A percentile compares a stretch with the other conserved stretches of the same genome.
Evolutionary conservation across 2,329 filamentous ascomycete genomes (phyloP).

Genomic region (Neonectria punicea): DNA sequence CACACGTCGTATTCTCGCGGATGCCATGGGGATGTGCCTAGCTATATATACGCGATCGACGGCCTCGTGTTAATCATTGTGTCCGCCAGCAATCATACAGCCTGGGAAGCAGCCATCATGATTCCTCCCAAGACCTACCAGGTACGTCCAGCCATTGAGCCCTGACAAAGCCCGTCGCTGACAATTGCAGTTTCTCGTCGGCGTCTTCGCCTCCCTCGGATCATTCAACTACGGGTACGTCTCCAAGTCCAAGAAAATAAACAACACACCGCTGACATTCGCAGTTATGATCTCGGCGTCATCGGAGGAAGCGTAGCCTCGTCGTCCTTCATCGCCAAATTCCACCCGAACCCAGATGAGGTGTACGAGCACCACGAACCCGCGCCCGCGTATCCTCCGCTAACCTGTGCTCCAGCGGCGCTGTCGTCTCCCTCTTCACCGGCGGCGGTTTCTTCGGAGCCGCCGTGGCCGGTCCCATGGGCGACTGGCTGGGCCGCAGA

Average conservation of each 20-base stretch:
- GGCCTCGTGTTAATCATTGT: background rate
- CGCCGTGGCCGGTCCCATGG: conserved; percentile 68
- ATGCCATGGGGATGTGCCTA: background rate
- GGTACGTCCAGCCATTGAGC: background rate
- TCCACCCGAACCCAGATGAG: conserved; percentile 7
- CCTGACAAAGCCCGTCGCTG: background rate
- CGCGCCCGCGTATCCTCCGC: background rate
- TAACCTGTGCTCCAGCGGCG: conserved; percentile 24
- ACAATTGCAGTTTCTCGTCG: conserved; percentile 10
- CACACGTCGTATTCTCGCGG: background rate
- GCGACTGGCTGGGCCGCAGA: conserved; percentile 74
- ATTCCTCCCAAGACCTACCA: conserved; percentile 12
- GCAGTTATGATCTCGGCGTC: conserved; percentile 16
- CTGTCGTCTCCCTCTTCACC: conserved; percentile 76
- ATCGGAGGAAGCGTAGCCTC: conserved; percentile 17
- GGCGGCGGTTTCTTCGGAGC: conserved; percentile 79
- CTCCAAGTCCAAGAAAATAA: background rate
- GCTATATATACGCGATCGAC: background rate
- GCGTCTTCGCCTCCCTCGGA: conserved; percentile 17
- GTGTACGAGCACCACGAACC: background rate
- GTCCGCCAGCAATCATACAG: background rate
- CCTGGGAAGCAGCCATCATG: background rate
- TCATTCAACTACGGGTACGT: conserved; percentile 19
- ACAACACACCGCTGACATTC: background rate
- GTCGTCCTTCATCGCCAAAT: background rate